phyloP scores from a whole-genome alignment of 352 stramenopile species.

The Globisporangium alternatum region DNA sequence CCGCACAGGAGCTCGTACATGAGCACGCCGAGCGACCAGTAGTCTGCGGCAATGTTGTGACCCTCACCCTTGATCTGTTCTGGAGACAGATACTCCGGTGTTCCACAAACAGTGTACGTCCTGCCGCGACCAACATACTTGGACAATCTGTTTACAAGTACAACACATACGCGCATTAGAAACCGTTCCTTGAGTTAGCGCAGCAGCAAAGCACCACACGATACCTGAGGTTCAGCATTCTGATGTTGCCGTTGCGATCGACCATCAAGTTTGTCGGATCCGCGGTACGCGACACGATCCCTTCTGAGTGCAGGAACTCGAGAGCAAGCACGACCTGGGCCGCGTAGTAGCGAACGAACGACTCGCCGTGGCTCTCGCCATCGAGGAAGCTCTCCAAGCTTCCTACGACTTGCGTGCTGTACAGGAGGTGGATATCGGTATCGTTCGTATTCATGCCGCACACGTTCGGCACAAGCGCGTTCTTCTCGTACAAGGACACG shows the following conservation, averaged over 20 bases:
- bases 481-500: slow-evolving; percentile 76
- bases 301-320: slow-evolving; percentile 81
- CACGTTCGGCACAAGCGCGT: slow-evolving; percentile 65
- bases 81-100: slow-evolving; percentile 79
- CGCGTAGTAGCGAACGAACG: slow-evolving; percentile 84
- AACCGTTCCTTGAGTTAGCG: not conserved
- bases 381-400: slow-evolving; percentile 78
- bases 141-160: slow-evolving; percentile 40
- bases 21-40: slow-evolving; percentile 92
- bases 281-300: slow-evolving; percentile 73
- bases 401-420: slow-evolving; percentile 76
- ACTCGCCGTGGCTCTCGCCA: slow-evolving; percentile 64
- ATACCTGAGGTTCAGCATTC: slow-evolving; percentile 82
- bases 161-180: slow-evolving; percentile 4
- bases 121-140: slow-evolving; percentile 84
- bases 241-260: slow-evolving; percentile 76
- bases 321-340: slow-evolving; percentile 79
- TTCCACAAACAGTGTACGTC: slow-evolving; percentile 87
- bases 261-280: slow-evolving; percentile 82
- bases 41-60: slow-evolving; percentile 87
- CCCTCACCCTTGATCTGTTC: slow-evolving; percentile 88
- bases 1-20: slow-evolving; percentile 93
- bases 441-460: slow-evolving; percentile 68
- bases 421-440: slow-evolving; percentile 85
- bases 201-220: not conserved